Percentiles rank a stretch among this genome's conserved stretches.
Conservation (phyloP, 2,329 filamentous ascomycete genomes). For the Diaporthe sp. region DNA sequence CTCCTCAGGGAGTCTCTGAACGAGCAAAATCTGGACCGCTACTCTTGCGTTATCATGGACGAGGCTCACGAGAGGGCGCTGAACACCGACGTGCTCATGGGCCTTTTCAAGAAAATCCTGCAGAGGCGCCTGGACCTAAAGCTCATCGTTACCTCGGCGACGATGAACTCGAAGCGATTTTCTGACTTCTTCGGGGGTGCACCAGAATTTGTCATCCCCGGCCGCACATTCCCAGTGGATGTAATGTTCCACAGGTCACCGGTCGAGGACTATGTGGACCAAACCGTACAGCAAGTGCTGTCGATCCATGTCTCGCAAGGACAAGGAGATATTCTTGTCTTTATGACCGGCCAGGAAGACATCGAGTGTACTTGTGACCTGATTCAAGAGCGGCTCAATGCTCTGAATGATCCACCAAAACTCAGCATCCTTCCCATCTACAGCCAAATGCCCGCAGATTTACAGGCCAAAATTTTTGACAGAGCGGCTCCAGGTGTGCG, state of each 20-base stretch:
- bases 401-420: slow-evolving; percentile 94
- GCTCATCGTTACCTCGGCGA: slow-evolving; percentile 96
- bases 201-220: slow-evolving; percentile 95
- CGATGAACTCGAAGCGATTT: slow-evolving; percentile 97
- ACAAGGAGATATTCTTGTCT: slow-evolving; percentile 92
- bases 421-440: slow-evolving; percentile 97
- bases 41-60: slow-evolving; percentile 99
- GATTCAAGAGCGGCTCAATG: slow-evolving; percentile 84
- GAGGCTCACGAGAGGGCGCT: slow-evolving; percentile 97
- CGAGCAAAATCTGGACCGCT: slow-evolving; percentile 92
- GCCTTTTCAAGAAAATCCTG: slow-evolving; percentile 96
- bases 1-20: slow-evolving; percentile 92
- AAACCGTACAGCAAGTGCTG: slow-evolving; percentile 93
- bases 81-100: slow-evolving; percentile 98
- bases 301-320: slow-evolving; percentile 97
- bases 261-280: slow-evolving; percentile 97
- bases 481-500: slow-evolving; percentile 88
- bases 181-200: slow-evolving; percentile 96
- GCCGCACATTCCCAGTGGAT: slow-evolving; percentile 96
- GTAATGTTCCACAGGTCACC: slow-evolving; percentile 95
- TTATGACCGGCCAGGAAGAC: slow-evolving; percentile 99
- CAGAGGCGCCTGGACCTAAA: slow-evolving; percentile 91
- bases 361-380: slow-evolving; percentile 97
- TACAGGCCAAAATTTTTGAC: slow-evolving; percentile 98
- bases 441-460: slow-evolving; percentile 98